Base-by-base conservation (phyloP, 2,329 filamentous ascomycete genomes). In the Hymenoscyphus infarciens region DNA sequence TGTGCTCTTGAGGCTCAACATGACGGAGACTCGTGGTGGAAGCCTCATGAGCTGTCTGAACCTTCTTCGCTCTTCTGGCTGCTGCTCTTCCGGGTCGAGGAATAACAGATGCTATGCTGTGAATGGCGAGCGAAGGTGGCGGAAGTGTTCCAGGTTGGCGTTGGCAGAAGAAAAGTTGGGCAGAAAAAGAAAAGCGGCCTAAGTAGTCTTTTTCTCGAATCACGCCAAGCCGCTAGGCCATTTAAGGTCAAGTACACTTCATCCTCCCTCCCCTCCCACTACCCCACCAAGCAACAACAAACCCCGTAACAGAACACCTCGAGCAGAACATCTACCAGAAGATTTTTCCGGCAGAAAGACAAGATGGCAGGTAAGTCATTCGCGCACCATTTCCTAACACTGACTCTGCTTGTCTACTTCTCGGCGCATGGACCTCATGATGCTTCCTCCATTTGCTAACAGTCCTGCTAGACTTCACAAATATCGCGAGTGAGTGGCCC, bases 401-500 rank as follows among this genome's bases (percentile, higher is more conserved):
- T 25, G 35, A 31, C n/a, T n/a, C 33, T 16, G 10, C 13, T 29
- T 19, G 5, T 25, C 10, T 33, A 10, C 27, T 27, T 13, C 15
- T 7, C 15, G 10, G 25, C 38, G 22, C 56, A 39, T 57, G n/a
- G 19, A n/a, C n/a, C 8, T 29, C 39, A 11, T 7, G 45, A 15
- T n/a, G 31, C 2, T 29, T 13, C 22, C 33, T 45, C 31, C 8
- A 52, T 4, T 27, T 39, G 53, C 60, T 62, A 59, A 57, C 56
- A 59, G 22, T 49, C 35, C 31, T 45, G 60, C 27, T 61, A 78
- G 77, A 77, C 72, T 79, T 78, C 68, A 57, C 68, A 62, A 68
- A 70, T 56, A 71, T 80, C 65, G 79, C 78, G 69, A 74, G 79
- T 80, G 75, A 68, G 77, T 75, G 63, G 4, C 31, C 19, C 19